Evolutionary conservation across 2,329 filamentous ascomycete species (phyloP).

Genomic region (Hypoxylon sp.): DNA sequence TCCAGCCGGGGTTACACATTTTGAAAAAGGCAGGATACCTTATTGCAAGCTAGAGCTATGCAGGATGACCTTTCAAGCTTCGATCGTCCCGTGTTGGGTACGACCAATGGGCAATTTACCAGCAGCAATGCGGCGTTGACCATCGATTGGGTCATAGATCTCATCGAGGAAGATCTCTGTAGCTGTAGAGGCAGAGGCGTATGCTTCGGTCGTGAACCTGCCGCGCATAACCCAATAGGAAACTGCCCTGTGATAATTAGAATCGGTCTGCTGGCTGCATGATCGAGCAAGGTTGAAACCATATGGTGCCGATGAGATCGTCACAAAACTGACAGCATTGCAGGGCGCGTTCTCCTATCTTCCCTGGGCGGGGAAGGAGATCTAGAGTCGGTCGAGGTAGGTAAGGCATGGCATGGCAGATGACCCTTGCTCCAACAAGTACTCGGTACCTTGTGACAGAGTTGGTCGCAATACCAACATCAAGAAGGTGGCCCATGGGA

Average conservation of each 20-base stretch:
- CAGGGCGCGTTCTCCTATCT: constrained; percentile 12
- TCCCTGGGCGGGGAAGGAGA: constrained; percentile 15
- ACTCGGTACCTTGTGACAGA: constrained; percentile 23
- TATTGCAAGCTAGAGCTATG: constrained; percentile 45
- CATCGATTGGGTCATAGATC: constrained; percentile 31
- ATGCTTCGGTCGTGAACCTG: constrained; percentile 1
- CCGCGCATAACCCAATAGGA: constrained; percentile 31
- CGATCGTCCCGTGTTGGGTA: constrained; percentile 42
- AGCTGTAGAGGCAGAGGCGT: constrained; percentile 13
- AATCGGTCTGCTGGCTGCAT: constrained; percentile 21
- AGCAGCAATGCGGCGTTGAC: constrained; percentile 6
- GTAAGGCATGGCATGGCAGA: constrained; percentile 14
- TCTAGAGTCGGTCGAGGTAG: constrained; percentile 27
- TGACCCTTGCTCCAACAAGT: constrained; percentile 15
- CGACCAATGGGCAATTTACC: constrained; percentile 28
- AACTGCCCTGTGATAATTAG: constrained; percentile 5
- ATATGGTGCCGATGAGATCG: constrained; percentile 1
- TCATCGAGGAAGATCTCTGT: constrained; percentile 17
- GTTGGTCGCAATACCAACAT: constrained; percentile 3
- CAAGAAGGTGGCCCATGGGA: background rate
- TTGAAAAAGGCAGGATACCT: constrained; percentile 21
- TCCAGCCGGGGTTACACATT: constrained; percentile 26
- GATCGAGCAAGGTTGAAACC: constrained; percentile 17
- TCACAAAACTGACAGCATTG: constrained; percentile 24
- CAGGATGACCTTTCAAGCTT: constrained; percentile 43